These are phyloP conservation scores for Chimonanthus praecox DNA, from an alignment of 164 flowering plant genomes.

Conservation along the genomic window DNA sequence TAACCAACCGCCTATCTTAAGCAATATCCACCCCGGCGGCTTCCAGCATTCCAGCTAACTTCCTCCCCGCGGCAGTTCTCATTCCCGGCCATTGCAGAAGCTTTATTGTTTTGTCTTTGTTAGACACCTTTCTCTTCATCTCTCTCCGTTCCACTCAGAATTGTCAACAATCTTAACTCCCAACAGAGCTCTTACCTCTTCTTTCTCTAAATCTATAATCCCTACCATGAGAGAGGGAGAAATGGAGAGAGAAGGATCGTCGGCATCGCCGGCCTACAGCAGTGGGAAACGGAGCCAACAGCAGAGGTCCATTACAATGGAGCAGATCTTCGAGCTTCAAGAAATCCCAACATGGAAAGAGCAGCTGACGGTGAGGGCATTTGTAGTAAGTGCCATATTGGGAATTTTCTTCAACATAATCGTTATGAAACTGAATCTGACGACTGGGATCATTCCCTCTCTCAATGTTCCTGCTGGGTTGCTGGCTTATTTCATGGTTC, in stretches of 20 bases:
- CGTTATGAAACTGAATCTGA: conserved; percentile 22
- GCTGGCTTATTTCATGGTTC: conserved; percentile 18
- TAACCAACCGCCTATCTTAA: no score
- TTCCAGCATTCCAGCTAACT: no score
- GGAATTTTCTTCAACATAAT: conserved; percentile 13
- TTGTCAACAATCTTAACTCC: neutral
- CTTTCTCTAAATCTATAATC: neutral
- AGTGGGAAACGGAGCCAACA: neutral
- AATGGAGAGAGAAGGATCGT: neutral
- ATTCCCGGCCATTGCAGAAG: neutral
- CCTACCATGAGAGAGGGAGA: neutral
- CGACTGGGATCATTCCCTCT: conserved; percentile 22
- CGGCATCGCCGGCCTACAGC: neutral
- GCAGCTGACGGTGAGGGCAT: conserved; percentile 18
- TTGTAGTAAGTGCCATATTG: conserved; percentile 18
- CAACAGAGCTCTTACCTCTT: neutral
- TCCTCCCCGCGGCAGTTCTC: no score
- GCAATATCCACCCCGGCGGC: no score
- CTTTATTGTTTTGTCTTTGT: neutral
- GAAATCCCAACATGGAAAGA: conserved; percentile 19
- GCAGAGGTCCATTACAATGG: neutral
- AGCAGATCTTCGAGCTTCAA: conserved; percentile 11
- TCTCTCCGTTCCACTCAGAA: neutral
- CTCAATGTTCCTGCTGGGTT: conserved; percentile 19
- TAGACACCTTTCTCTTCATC: neutral